These are phyloP conservation scores for Phytophthora pluvialis DNA, from an alignment of 352 stramenopile species.

Conservation along the genomic window DNA sequence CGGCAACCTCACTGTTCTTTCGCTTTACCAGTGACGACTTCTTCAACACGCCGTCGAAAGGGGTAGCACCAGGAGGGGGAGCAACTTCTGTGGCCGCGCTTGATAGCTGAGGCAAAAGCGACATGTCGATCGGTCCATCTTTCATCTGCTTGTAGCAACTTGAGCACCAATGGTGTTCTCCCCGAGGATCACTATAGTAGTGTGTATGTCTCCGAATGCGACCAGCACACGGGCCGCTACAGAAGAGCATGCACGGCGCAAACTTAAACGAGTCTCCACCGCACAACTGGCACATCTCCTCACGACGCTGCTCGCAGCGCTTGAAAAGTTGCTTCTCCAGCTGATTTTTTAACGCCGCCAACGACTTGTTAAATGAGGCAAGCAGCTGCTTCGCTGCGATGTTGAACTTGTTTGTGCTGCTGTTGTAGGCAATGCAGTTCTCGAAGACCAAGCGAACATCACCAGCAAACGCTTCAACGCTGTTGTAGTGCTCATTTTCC, in stretches of 20 bases:
- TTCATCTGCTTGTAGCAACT: conserved; percentile 92
- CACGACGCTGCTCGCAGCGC: conserved; percentile 77
- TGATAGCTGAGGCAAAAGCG: conserved; percentile 74
- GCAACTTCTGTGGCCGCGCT: conserved; percentile 60
- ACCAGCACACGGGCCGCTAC: conserved; percentile 81
- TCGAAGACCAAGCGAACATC: conserved; percentile 91
- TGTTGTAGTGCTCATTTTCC: conserved; percentile 95
- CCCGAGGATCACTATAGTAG: conserved; percentile 87
- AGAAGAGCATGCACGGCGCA: conserved; percentile 90
- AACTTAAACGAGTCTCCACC: conserved; percentile 92
- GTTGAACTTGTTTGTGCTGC: conserved; percentile 91
- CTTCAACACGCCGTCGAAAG: conserved; percentile 81
- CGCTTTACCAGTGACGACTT: conserved; percentile 96
- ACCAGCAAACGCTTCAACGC: conserved; percentile 84
- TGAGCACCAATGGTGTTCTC: conserved; percentile 89
- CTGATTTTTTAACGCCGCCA: conserved; percentile 73
- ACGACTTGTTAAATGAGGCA: conserved; percentile 73
- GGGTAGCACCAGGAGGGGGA: conserved; percentile 28
- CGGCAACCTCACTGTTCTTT: conserved; percentile 98
- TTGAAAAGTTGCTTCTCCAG: conserved; percentile 89
- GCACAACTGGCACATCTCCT: conserved; percentile 91
- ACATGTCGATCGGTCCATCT: conserved; percentile 93
- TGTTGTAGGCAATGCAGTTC: conserved; percentile 92
- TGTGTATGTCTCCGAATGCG: conserved; percentile 87
- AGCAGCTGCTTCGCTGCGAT: conserved; percentile 85